These are phyloP conservation scores for Leccinum disarticulatum DNA, from an alignment of 768 basidiomycete genomes.

Conservation along the genomic window DNA sequence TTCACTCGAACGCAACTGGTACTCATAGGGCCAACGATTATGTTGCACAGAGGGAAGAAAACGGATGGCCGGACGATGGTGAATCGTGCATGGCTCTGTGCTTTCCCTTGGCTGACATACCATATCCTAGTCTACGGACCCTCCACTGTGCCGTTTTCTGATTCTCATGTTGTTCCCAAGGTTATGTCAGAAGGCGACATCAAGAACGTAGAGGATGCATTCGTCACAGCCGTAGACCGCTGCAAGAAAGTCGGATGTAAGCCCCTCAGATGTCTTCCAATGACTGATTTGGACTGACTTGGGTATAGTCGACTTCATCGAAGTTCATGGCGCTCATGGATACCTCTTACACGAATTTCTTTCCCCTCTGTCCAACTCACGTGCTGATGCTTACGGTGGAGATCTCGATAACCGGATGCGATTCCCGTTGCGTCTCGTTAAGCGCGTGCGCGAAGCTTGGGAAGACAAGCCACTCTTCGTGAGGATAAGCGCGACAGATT, in stretches of 20 bases:
- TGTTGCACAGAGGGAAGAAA: slow-evolving; percentile 48
- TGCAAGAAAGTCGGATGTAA: slow-evolving; percentile 62
- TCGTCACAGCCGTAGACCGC: slow-evolving; percentile 50
- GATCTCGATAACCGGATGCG: slow-evolving; percentile 71
- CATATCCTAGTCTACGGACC: slow-evolving; percentile 56
- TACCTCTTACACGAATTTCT: slow-evolving; percentile 62
- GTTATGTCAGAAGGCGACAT: slow-evolving; percentile 58
- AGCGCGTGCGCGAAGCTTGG: slow-evolving; percentile 57
- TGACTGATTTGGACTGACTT: slow-evolving; percentile 10
- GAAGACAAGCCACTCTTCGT: slow-evolving; percentile 68
- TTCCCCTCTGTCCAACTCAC: slow-evolving; percentile 72
- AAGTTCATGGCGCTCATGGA: slow-evolving; percentile 72
- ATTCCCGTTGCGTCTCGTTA: slow-evolving; percentile 57
- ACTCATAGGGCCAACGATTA: slow-evolving; percentile 30
- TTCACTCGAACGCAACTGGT: slow-evolving; percentile 39
- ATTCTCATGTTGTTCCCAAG: slow-evolving; percentile 55
- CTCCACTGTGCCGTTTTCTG: slow-evolving; percentile 53
- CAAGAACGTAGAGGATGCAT: slow-evolving; percentile 58
- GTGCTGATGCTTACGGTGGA: slow-evolving; percentile 74
- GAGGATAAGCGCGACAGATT: slow-evolving; percentile 66
- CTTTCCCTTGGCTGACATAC: not conserved
- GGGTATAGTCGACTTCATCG: slow-evolving; percentile 63
- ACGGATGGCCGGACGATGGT: slow-evolving; percentile 73
- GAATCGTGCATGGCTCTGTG: slow-evolving; percentile 5
- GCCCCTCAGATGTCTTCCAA: slow-evolving; percentile 15